Conservation (phyloP, 768 basidiomycete genomes). For the Hortiboletus campestris region DNA sequence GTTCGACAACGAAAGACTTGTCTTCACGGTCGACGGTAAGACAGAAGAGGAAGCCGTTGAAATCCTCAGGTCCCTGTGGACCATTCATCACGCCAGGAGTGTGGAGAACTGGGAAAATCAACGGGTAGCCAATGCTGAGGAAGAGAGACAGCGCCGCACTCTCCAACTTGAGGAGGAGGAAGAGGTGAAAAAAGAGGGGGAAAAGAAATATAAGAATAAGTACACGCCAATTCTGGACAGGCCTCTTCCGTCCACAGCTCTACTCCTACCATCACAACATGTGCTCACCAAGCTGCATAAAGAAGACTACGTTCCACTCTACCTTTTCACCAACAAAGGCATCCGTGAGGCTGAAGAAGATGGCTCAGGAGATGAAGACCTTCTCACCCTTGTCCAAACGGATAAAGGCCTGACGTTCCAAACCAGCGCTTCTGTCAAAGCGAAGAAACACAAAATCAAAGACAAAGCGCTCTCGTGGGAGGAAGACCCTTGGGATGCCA, state of each 20-base stretch:
- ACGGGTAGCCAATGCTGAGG: background rate
- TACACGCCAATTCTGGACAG: background rate
- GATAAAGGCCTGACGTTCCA: background rate
- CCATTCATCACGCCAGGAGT: background rate
- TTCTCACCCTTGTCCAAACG: background rate
- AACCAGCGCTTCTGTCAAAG: background rate
- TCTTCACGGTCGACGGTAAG: background rate
- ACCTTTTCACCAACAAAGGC: background rate
- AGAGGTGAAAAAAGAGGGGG: background rate
- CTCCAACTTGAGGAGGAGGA: background rate
- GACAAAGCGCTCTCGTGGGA: background rate
- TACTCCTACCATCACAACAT: background rate
- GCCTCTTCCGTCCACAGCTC: rapidly evolving
- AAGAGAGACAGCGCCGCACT: background rate
- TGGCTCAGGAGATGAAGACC: background rate
- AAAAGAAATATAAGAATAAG: background rate
- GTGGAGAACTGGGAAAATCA: background rate
- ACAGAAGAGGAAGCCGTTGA: background rate
- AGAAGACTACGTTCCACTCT: background rate
- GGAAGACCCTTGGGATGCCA: background rate
- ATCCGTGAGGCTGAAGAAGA: background rate
- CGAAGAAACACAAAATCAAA: background rate
- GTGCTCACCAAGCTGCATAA: background rate
- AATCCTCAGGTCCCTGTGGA: background rate
- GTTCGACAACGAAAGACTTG: background rate